These are phyloP conservation scores for Chytriomyces sp. DNA, from an alignment of 192 early-diverging fungal species.

Conservation along the genomic window DNA sequence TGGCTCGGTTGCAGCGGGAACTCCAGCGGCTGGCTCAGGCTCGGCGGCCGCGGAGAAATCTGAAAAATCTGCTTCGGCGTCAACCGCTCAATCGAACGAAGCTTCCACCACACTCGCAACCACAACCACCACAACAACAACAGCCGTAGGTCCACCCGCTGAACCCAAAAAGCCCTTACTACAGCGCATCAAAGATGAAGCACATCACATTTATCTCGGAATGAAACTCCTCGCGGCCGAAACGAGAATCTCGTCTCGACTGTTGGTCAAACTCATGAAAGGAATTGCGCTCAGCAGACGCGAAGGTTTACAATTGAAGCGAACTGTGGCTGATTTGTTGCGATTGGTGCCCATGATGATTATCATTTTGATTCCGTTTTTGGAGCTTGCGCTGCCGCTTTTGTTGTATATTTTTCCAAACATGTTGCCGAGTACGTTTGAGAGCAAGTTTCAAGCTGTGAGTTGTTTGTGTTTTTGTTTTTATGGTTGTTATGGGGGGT, in stretches of 20 bases:
- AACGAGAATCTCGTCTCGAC: conserved; percentile 79
- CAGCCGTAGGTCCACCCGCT: conserved; percentile 4
- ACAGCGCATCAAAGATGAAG: conserved; percentile 82
- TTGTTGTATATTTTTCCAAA: conserved; percentile 93
- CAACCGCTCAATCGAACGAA: neutral
- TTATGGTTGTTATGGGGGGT: neutral
- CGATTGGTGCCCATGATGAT: conserved; percentile 90
- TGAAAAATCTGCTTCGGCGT: too few species aligned
- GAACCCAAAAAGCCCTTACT: conserved; percentile 49
- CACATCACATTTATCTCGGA: conserved; percentile 90
- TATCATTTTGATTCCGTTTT: conserved; percentile 92
- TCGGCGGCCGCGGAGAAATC: too few species aligned
- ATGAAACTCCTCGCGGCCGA: conserved; percentile 89
- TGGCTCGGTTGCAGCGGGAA: neutral
- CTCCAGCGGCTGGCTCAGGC: too few species aligned
- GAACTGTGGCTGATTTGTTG: conserved; percentile 84
- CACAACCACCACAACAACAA: conserved; percentile 4
- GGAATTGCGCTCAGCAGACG: conserved; percentile 82
- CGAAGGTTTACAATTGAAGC: conserved; percentile 85
- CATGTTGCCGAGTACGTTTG: conserved; percentile 96
- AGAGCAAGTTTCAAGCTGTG: conserved; percentile 83
- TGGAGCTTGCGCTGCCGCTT: conserved; percentile 92
- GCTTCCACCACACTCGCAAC: neutral
- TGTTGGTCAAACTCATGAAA: conserved; percentile 73
- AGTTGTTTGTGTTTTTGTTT: conserved; percentile 12